Evolutionary conservation across 140 eudicot species (phyloP).

Genomic region (Flaveria floridana): DNA sequence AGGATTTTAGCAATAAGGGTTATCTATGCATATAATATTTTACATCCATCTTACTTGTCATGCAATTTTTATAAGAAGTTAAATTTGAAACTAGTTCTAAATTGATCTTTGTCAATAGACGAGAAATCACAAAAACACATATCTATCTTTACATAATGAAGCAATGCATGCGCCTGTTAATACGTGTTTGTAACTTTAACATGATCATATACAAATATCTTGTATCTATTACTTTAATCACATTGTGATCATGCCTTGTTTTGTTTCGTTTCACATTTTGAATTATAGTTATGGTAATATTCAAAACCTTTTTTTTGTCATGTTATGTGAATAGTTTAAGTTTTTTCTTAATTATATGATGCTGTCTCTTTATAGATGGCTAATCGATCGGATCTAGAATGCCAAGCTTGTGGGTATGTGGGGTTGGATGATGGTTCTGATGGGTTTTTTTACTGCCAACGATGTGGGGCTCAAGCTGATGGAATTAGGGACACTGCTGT

Average conservation of each 20-base stretch:
- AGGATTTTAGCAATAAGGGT: not conserved
- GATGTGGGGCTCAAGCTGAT: conserved; percentile 56
- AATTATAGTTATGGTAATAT: not conserved
- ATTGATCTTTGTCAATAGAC: not conserved
- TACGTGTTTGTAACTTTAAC: not conserved
- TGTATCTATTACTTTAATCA: not conserved
- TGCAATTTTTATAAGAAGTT: not conserved
- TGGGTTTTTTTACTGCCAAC: conserved; percentile 63
- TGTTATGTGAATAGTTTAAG: not conserved
- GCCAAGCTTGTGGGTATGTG: conserved; percentile 54
- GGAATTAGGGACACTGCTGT: conserved; percentile 54
- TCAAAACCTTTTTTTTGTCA: not conserved
- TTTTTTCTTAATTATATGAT: conserved; percentile 12
- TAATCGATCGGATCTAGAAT: conserved; percentile 31
- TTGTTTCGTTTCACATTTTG: not conserved
- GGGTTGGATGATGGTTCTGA: conserved; percentile 53
- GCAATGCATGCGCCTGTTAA: not conserved
- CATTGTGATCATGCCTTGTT: not conserved
- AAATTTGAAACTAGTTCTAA: not conserved
- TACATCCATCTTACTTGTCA: not conserved
- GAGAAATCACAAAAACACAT: not conserved
- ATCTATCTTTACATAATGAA: not conserved
- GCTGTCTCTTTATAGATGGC: conserved; percentile 35
- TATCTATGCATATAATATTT: not conserved
- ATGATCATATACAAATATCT: not conserved